These are phyloP conservation scores for Skeletonema marinoi DNA, from an alignment of 108 stramenopile species.

Conservation along the genomic window DNA sequence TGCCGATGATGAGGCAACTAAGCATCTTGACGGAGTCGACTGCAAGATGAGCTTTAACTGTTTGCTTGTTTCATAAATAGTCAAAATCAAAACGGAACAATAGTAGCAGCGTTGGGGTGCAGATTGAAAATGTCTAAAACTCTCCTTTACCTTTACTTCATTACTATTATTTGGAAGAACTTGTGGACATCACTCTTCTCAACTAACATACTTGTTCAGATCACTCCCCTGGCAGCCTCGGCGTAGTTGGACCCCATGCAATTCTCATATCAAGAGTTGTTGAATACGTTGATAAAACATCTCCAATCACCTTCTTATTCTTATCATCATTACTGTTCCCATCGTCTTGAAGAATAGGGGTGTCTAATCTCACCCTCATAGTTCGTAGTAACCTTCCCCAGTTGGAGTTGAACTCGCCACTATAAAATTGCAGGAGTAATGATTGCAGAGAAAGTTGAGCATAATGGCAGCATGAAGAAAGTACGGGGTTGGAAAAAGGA, in stretches of 20 bases:
- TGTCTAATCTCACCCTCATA: background rate
- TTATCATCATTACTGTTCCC: background rate
- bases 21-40: too few relatives aligned
- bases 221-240: background rate
- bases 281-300: background rate
- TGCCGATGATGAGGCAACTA: too few relatives aligned
- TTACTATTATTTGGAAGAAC: too few relatives aligned
- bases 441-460: background rate
- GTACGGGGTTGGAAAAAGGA: background rate
- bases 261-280: background rate
- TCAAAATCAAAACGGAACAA: too few relatives aligned
- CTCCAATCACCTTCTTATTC: background rate
- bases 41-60: too few relatives aligned
- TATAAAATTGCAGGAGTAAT: background rate
- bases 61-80: too few relatives aligned
- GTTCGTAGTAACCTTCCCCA: constrained; percentile 46
- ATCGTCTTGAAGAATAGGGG: background rate
- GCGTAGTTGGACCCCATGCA: background rate
- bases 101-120: too few relatives aligned
- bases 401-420: constrained; percentile 53
- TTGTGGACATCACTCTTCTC: too few relatives aligned
- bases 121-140: too few relatives aligned
- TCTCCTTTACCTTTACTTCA: too few relatives aligned
- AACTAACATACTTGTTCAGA: too few relatives aligned
- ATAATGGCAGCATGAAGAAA: background rate